Conservation (phyloP, 768 basidiomycete species). For the Cystofilobasidium bisporidii region DNA sequence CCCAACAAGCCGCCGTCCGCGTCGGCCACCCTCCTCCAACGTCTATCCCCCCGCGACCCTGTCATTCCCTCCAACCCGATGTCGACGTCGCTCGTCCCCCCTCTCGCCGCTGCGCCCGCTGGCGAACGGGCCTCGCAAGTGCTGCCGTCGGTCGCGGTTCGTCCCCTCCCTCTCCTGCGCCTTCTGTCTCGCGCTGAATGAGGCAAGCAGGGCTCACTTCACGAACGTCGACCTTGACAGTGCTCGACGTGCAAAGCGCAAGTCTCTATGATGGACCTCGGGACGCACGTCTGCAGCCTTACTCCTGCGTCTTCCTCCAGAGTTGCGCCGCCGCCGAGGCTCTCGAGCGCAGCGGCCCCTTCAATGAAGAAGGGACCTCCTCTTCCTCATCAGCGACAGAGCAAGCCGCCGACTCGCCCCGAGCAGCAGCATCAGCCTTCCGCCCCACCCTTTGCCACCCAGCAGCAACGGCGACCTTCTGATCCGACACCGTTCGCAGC, state of each 20-base stretch:
- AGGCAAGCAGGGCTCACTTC: neutral
- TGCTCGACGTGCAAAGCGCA: slow-evolving; percentile 22
- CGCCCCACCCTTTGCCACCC: too few species aligned
- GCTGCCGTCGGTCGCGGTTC: slow-evolving; percentile 16
- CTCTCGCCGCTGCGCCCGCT: neutral
- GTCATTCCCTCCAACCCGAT: too few species aligned
- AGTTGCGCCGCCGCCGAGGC: neutral
- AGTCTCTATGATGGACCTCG: slow-evolving; percentile 14
- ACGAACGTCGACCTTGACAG: neutral
- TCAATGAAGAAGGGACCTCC: neutral
- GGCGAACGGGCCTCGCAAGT: slow-evolving; percentile 18
- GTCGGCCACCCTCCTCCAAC: too few species aligned
- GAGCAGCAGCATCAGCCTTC: too few species aligned
- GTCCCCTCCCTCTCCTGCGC: neutral
- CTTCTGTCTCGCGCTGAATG: neutral
- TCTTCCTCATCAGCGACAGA: too few species aligned
- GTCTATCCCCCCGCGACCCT: too few species aligned
- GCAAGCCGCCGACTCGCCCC: too few species aligned
- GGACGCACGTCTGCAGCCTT: slow-evolving; percentile 13
- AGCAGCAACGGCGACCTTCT: too few species aligned
- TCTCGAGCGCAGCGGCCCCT: neutral
- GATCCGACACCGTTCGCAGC: too few species aligned
- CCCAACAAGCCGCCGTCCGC: too few species aligned
- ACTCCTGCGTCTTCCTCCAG: neutral
- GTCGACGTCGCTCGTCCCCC: too few species aligned